A percentile compares a stretch with the other conserved stretches of the same genome.
Evolutionary conservation across 345 rosid species (phyloP).

Genomic region (Camelina laxa): DNA sequence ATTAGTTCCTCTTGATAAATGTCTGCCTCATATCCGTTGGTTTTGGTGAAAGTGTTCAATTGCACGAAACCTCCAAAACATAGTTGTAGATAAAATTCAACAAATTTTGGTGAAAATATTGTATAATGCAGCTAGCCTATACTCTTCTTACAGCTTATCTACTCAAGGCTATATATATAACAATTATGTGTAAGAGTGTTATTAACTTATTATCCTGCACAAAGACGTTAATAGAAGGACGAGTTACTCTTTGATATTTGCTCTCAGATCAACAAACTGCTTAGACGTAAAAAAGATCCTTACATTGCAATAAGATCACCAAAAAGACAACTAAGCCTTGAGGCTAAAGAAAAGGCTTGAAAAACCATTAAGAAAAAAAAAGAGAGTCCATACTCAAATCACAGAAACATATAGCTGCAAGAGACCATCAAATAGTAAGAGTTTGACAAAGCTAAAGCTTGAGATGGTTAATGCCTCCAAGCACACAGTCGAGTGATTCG

Average conservation of each 20-base stretch:
- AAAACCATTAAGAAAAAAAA: not conserved
- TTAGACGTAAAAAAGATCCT: not conserved
- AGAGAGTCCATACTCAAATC: not conserved
- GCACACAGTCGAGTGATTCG: not conserved
- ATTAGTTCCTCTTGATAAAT: too few species aligned
- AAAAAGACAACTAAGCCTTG: constrained; percentile 5
- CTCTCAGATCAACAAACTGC: too few species aligned
- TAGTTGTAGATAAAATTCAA: not conserved
- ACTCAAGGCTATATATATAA: not conserved
- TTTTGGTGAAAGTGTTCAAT: not conserved
- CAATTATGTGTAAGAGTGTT: not conserved
- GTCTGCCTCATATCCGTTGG: too few species aligned
- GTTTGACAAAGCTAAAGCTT: not conserved
- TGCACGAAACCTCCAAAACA: too few species aligned
- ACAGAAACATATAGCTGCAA: not conserved
- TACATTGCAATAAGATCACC: not conserved
- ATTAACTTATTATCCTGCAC: not conserved
- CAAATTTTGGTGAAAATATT: not conserved
- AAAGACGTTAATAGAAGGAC: not conserved
- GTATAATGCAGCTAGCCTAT: not conserved
- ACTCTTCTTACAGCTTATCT: not conserved
- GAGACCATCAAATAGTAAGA: constrained; percentile 3
- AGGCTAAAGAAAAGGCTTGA: not conserved
- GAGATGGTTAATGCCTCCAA: not conserved
- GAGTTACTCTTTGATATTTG: not conserved